Conservation (phyloP, 495 filamentous ascomycete species). For the Podospora conica region DNA sequence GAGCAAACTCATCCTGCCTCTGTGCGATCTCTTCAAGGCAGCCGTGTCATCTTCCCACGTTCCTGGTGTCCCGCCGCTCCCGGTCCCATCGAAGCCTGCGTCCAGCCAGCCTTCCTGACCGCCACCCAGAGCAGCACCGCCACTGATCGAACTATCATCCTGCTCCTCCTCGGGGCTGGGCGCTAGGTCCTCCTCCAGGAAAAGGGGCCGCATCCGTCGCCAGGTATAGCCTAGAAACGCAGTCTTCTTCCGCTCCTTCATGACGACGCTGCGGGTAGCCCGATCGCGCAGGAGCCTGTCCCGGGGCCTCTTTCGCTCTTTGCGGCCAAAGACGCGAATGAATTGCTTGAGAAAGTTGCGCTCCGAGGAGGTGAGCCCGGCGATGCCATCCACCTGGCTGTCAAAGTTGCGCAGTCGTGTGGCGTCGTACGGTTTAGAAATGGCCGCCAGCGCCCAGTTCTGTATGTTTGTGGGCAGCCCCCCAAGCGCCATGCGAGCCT, state of each 20-base stretch:
- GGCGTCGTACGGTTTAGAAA: constrained; percentile 40
- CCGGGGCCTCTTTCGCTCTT: constrained; percentile 54
- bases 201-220: constrained; percentile 36
- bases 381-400: constrained; percentile 37
- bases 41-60: constrained; percentile 3
- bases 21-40: constrained; percentile 2
- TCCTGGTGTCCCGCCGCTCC: background rate
- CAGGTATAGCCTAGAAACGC: constrained; percentile 93
- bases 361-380: constrained; percentile 13
- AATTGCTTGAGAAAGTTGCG: constrained; percentile 13
- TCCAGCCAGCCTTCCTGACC: background rate
- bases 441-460: constrained; percentile 33
- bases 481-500: constrained; percentile 27
- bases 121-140: background rate
- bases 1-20: constrained; percentile 12
- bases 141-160: background rate
- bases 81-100: background rate
- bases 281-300: constrained; percentile 76
- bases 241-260: constrained; percentile 71
- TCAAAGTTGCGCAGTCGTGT: constrained; percentile 39
- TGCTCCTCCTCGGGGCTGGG: background rate
- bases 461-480: constrained; percentile 34
- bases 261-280: constrained; percentile 51
- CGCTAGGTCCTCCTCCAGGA: background rate
- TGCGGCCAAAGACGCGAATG: constrained; percentile 14